Base-by-base conservation (phyloP, 495 filamentous ascomycete genomes). In the Friedmanniomyces simplex region DNA sequence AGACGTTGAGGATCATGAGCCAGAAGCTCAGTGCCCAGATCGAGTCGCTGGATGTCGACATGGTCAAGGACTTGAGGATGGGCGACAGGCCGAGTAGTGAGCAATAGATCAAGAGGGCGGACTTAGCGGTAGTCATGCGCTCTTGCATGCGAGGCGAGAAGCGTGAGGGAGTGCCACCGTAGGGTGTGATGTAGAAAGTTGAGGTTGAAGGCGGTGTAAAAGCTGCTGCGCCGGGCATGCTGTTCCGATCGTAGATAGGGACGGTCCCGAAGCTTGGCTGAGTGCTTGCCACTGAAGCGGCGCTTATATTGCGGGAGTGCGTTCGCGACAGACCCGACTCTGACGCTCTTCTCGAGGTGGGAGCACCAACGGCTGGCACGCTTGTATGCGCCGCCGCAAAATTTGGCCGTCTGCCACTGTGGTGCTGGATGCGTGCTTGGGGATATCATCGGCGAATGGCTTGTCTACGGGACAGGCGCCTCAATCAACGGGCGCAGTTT, bases 21-120 rank as follows among this genome's bases (percentile, higher is more conserved):
- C 88, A 94, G 70, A 84, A 88, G 61, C 87, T 89, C 76, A 98
- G 85, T 16, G 93, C 88, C 94, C 94, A 98, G 61, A 98, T 97
- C 24, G 84, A 89, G 74, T 98, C 93, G 30, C 77, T 82, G 20
- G 86, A 86, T 5, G 90, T 96, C 6, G 90, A 96, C 36, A 83
- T 83, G 0, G 93, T 97, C 16, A 98, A 78, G 3, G 89, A 95
- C 69, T 95, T 95, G 36, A 97, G 77, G 60, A 98, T 97, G 0
- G 93, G 93, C 22, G 87, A 91, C 4, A 98, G 79, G 3, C 91
- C 93, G 16, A 96, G 79, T 24, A 98, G 76, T 3, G 89, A 84
- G 64, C 84, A 93, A 73, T 94, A 96, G 60, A 98, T 98, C 34
- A 98, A 77, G 26, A 94, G 73, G 1, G 93, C 91, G 0, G 93